Evolutionary conservation across 106 monocot genomes (phyloP).

Genomic region (Allium cepa): DNA sequence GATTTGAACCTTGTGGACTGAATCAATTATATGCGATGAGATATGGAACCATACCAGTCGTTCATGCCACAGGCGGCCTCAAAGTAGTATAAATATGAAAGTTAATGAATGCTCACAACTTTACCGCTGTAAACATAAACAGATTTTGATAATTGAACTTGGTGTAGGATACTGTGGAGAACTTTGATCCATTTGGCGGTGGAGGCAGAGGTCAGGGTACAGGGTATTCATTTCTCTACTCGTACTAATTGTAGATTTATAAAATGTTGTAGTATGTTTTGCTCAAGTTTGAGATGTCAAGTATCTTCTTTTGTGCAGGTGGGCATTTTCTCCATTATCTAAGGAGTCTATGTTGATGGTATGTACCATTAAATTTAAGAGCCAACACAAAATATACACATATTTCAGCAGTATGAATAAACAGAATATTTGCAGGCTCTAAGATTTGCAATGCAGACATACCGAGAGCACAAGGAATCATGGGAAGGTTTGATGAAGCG

Average conservation of each 20-base stretch:
- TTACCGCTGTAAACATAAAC: too few relatives aligned
- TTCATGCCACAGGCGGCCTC: slow-evolving; percentile 77
- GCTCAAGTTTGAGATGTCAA: too few relatives aligned
- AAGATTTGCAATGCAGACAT: slow-evolving; percentile 53
- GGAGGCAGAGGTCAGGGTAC: slow-evolving; percentile 62
- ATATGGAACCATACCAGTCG: slow-evolving; percentile 88
- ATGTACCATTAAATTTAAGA: slow-evolving; percentile 12
- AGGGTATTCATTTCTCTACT: slow-evolving; percentile 37
- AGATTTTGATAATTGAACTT: too few relatives aligned
- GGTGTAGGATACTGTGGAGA: slow-evolving; percentile 74
- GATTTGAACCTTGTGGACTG: slow-evolving; percentile 93
- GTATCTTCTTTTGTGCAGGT: slow-evolving; percentile 25
- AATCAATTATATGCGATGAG: slow-evolving; percentile 95
- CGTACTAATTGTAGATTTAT: too few relatives aligned
- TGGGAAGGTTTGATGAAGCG: slow-evolving; percentile 91
- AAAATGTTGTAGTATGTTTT: too few relatives aligned
- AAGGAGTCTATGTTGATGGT: slow-evolving; percentile 67
- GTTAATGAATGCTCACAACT: too few relatives aligned
- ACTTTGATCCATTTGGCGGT: slow-evolving; percentile 61
- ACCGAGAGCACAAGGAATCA: slow-evolving; percentile 59
- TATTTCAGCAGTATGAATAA: too few relatives aligned
- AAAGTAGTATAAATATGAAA: slow-evolving; percentile 33
- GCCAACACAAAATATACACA: too few relatives aligned
- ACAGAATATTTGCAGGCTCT: slow-evolving; percentile 30
- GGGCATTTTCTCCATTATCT: slow-evolving; percentile 74